Base-by-base conservation (phyloP, 208 protist species). In the Trypanosoma avium region DNA sequence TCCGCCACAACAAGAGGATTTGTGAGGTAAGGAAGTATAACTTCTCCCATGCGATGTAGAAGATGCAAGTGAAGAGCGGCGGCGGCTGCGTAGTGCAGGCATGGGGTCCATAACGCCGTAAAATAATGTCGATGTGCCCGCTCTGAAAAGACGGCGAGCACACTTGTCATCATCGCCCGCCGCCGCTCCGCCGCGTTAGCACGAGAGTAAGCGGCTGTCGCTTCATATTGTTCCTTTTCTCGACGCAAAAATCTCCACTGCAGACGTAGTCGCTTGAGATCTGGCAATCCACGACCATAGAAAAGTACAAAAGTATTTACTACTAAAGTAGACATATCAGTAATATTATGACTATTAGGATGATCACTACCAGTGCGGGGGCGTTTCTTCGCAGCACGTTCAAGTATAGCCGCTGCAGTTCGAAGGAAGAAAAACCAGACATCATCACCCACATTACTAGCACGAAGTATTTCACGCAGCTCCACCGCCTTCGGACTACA, bases 1-100 rank as follows among this genome's bases (percentile, higher is more conserved):
- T 97, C 92, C 3, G 88, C 77, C 17, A 95, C 49, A 17, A 94
- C 77, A 17, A 97, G 70, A 7, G 92, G 92, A 60, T 90, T 94
- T 1, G 88, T 93, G 40, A 97, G 71, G 50, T 84, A 46, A 2
- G 83, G 87, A 33, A 97, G 66, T 33, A 97, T 78, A 8, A 84
- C 65, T 12, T 75, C 73, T 5, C 77, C 86, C 4, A 94, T 77
- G n/a, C 80, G 71, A 59, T 94, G 67, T 42, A 97, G 75, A n/a
- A 97, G 42, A 42, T 93, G 86, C 24, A 94, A 56, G 53, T 94
- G 86, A 12, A 93, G 67, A 21, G 79, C 65, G 4, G 78, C 76
- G 13, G 81, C 67, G 24, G 63, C 59, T 6, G 84, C 80, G 43
- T 85, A 61, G 35, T 82, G 73, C 4, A 96, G 64, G 47, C 82